Percentiles rank a stretch among this genome's conserved stretches.
Conservation (phyloP, 2,329 filamentous ascomycete species). For the Lasiodiplodia citricola region DNA sequence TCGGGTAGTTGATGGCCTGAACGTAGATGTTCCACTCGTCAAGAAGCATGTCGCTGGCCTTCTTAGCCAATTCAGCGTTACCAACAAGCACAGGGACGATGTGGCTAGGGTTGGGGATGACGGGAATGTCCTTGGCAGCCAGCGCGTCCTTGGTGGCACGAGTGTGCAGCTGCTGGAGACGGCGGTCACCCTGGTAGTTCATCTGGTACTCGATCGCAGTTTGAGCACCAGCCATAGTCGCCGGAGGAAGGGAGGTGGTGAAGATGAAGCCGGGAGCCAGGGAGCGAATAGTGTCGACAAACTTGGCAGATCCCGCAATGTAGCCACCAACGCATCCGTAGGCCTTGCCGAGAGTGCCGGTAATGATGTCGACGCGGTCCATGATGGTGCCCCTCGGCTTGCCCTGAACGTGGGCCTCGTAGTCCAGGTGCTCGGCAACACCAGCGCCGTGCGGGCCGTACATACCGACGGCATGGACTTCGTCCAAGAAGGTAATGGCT, state of each 20-base stretch:
- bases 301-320: conserved; percentile 84
- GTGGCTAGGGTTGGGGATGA: conserved; percentile 97
- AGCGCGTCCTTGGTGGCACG: conserved; percentile 90
- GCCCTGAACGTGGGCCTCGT: conserved; percentile 79
- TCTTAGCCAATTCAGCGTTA: conserved; percentile 89
- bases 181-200: conserved; percentile 80
- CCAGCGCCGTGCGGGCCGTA: conserved; percentile 95
- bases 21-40: conserved; percentile 94
- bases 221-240: conserved; percentile 93
- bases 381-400: conserved; percentile 81
- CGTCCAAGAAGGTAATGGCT: conserved; percentile 94
- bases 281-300: conserved; percentile 92
- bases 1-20: conserved; percentile 98
- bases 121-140: conserved; percentile 81
- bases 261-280: conserved; percentile 98
- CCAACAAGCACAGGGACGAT: conserved; percentile 94
- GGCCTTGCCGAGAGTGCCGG: conserved; percentile 94
- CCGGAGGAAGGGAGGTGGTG: conserved; percentile 93
- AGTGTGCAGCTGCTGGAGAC: conserved; percentile 94
- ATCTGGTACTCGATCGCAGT: conserved; percentile 94
- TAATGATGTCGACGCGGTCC: conserved; percentile 98
- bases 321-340: conserved; percentile 98
- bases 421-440: conserved; percentile 97
- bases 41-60: conserved; percentile 89
- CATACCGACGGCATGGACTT: conserved; percentile 99